Evolutionary conservation across 495 filamentous ascomycete genomes (phyloP).

Genomic region (Aspergillus taichungensis): DNA sequence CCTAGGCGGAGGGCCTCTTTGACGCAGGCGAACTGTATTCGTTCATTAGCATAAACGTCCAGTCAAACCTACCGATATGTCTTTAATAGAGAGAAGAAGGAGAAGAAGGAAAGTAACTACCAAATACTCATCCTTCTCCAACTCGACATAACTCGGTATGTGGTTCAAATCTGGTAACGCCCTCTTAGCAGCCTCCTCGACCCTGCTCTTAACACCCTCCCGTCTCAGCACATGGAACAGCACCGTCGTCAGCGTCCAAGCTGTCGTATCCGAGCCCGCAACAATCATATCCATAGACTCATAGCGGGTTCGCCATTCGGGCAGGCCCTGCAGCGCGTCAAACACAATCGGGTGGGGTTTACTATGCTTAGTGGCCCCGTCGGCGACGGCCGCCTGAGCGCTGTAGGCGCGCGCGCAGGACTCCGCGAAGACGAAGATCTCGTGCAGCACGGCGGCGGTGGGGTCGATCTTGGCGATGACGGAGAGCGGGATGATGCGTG

Average conservation of each 20-base stretch:
- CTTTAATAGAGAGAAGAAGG: too few relatives aligned
- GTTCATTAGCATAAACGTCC: not conserved
- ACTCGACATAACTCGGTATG: not conserved
- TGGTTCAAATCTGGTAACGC: not conserved
- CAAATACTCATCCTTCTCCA: conserved; percentile 6
- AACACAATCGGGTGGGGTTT: conserved; percentile 5
- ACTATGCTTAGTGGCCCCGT: not conserved
- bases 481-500: not conserved
- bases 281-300: conserved; percentile 7
- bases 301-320: not conserved
- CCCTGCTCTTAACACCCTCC: not conserved
- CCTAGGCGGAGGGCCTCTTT: conserved; percentile 1
- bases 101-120: not conserved
- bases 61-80: too few relatives aligned
- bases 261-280: conserved; percentile 7
- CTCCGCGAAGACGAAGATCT: too few relatives aligned
- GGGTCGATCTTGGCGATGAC: not conserved
- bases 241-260: conserved; percentile 3
- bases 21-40: not conserved
- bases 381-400: too few relatives aligned
- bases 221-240: conserved; percentile 1
- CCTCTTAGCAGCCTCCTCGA: not conserved
- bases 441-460: too few relatives aligned
- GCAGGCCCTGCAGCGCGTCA: conserved; percentile 1
- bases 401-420: too few relatives aligned